Conservation (phyloP, 2,329 filamentous ascomycete genomes). For the Dactylellina parvicollis region DNA sequence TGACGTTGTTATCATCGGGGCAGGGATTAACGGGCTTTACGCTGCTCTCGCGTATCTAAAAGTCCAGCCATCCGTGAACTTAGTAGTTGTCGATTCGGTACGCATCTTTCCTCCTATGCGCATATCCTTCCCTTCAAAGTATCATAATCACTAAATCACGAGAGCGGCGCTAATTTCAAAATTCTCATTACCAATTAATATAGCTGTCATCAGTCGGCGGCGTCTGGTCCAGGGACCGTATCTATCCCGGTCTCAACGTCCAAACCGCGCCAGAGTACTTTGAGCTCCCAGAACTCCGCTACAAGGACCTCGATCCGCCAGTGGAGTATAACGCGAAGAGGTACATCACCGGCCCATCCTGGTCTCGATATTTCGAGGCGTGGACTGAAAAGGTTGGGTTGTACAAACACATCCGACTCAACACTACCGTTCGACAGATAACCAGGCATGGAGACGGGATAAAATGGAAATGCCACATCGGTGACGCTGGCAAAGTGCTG, state of each 20-base stretch:
- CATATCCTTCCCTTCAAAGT: background rate
- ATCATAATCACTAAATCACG: background rate
- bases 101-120: background rate
- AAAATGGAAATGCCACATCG: constrained; percentile 53
- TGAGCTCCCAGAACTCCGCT: constrained; percentile 62
- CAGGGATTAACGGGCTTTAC: constrained; percentile 56
- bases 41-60: constrained; percentile 59
- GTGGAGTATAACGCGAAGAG: constrained; percentile 65
- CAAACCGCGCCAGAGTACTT: constrained; percentile 63
- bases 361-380: constrained; percentile 69
- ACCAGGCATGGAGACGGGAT: constrained; percentile 60
- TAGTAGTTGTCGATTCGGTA: constrained; percentile 63
- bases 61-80: constrained; percentile 61
- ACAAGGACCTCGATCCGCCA: constrained; percentile 52
- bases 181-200: background rate
- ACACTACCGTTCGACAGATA: constrained; percentile 62
- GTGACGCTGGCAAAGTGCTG: constrained; percentile 34
- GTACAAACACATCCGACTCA: constrained; percentile 64
- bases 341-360: constrained; percentile 69
- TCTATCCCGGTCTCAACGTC: constrained; percentile 63
- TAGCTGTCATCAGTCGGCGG: constrained; percentile 61
- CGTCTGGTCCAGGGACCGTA: constrained; percentile 62
- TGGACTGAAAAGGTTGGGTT: constrained; percentile 69
- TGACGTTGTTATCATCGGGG: constrained; percentile 59
- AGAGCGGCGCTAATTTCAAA: background rate